Evolutionary conservation across 2,329 filamentous ascomycete genomes (phyloP), one percentile per base, ranked within the genome.

Genomic region (Colletotrichum aenigma): DNA sequence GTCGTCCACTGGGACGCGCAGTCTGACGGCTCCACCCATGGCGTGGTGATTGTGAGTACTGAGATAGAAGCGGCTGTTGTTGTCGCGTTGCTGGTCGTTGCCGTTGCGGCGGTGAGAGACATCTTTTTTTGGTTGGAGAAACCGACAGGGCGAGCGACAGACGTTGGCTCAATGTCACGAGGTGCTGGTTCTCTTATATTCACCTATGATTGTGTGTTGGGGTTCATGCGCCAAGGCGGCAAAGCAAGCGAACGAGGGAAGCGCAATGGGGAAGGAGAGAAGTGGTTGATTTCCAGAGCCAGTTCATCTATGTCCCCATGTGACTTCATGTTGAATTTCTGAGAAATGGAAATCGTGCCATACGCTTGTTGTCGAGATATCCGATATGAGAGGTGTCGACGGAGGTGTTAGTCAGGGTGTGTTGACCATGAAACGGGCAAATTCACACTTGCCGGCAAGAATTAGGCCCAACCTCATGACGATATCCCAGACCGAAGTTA

Each of bases 41-140:
- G 75, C 7, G 75, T 74, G 56, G 66, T 76, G 55, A 76, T 73
- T 26, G 32, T 60, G 28, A 74, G 66, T 1, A 58, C 3, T 24
- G n/a, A 10, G 30, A 67, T 61, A 0, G 56, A 21, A 0, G 3
- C 10, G 38, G 38, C 18, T n/a, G 18, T 48, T 26, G 64, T 21
- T 12, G 8, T 38, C 1, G 2, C 52, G 21, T 56, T 21, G 13
- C 18, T 12, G 16, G 68, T 7, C 26, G 26, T 21, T 21, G 68
- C 3, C 26, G 18, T 21, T 2, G 68, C 8, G 68, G 30, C 15
- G 58, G 2, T 18, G 28, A 36, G 24, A 64, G 58, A 52, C 38
- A 64, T 64, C 18, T n/a, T 2, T 32, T 13, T 8, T 13, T 6
- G 9, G 2, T 13, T 61, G 24, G 9, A 16, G 56, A 56, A 48